phyloP scores from a whole-genome alignment of 116 monocot genomes.

The Papilionanthe hybrid region DNA sequence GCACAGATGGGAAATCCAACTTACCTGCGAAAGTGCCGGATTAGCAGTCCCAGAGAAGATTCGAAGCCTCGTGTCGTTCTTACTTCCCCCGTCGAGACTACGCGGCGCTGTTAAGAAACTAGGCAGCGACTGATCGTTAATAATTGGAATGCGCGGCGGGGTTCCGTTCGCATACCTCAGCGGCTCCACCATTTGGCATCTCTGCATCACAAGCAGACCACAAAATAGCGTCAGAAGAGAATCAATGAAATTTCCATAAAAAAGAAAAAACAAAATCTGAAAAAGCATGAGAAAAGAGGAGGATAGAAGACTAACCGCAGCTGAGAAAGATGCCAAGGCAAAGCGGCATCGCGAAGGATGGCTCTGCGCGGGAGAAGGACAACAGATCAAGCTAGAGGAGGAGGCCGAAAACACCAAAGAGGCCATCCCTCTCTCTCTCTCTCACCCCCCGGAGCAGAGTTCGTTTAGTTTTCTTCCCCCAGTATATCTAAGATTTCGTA shows the following conservation, averaged over 20 bases:
- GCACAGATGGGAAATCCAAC: neutral
- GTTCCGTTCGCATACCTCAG: slow-evolving; percentile 22
- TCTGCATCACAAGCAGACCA: slow-evolving; percentile 7
- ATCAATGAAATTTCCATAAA: neutral
- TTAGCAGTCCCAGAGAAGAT: slow-evolving; percentile 51
- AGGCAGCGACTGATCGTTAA: slow-evolving; percentile 15
- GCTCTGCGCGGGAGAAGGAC: neutral
- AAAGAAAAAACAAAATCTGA: neutral
- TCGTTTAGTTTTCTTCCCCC: neutral
- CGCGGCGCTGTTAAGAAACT: slow-evolving; percentile 8
- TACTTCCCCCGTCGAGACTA: neutral
- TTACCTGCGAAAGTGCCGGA: slow-evolving; percentile 34
- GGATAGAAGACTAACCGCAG: slow-evolving; percentile 4
- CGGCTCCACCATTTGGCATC: slow-evolving; percentile 20
- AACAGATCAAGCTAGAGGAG: neutral
- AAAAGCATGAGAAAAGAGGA: neutral
- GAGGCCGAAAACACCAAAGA: slow-evolving; percentile 13
- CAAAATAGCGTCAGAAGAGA: neutral
- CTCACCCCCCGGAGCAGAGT: neutral
- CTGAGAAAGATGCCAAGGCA: neutral
- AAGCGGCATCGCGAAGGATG: neutral
- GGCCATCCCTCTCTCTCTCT: neutral
- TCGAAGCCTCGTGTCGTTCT: slow-evolving; percentile 22
- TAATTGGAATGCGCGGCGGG: slow-evolving; percentile 21
- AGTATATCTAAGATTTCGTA: neutral